These are phyloP conservation scores for Phytophthora colocasiae DNA, from an alignment of 352 stramenopile genomes.

Conservation along the genomic window DNA sequence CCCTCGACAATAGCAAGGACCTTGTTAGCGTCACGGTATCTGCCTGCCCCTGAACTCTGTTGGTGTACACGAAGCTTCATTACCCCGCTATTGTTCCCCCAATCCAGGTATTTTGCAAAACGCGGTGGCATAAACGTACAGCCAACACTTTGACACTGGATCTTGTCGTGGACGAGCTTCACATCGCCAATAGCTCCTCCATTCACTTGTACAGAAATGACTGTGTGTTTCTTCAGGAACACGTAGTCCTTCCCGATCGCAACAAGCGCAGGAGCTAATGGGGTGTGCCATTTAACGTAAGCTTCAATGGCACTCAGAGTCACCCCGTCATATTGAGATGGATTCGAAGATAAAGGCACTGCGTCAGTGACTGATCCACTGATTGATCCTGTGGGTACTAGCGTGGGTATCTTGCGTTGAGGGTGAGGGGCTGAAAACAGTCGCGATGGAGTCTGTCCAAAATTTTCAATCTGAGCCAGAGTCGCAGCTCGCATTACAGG, in stretches of 20 bases:
- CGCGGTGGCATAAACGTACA: conserved; percentile 72
- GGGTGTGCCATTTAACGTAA: conserved; percentile 82
- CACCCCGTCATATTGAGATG: conserved; percentile 57
- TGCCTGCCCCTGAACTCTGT: conserved; percentile 31
- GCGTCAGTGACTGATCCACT: conserved; percentile 1
- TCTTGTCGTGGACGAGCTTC: conserved; percentile 64
- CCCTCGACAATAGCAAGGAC: conserved; percentile 72
- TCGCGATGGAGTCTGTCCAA: conserved; percentile 87
- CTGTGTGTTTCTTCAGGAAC: conserved; percentile 64
- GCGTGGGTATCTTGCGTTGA: conserved; percentile 56
- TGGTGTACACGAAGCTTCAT: conserved; percentile 75
- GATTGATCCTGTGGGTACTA: conserved; percentile 18
- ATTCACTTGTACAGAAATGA: conserved; percentile 35
- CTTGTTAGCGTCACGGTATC: conserved; percentile 72
- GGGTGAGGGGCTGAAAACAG: conserved; percentile 79
- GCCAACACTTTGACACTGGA: conserved; percentile 53
- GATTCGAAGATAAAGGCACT: conserved; percentile 11
- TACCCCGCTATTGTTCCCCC: conserved; percentile 50
- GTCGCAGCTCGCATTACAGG: conserved; percentile 92
- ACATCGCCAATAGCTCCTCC: conserved; percentile 65
- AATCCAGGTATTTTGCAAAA: conserved; percentile 83
- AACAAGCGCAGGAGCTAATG: conserved; percentile 68
- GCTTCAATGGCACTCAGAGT: conserved; percentile 69
- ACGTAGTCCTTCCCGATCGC: conserved; percentile 84
- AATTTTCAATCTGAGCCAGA: conserved; percentile 92